phyloP scores from a whole-genome alignment of 176 grass and related monocot species.

The Pharus latifolius region DNA sequence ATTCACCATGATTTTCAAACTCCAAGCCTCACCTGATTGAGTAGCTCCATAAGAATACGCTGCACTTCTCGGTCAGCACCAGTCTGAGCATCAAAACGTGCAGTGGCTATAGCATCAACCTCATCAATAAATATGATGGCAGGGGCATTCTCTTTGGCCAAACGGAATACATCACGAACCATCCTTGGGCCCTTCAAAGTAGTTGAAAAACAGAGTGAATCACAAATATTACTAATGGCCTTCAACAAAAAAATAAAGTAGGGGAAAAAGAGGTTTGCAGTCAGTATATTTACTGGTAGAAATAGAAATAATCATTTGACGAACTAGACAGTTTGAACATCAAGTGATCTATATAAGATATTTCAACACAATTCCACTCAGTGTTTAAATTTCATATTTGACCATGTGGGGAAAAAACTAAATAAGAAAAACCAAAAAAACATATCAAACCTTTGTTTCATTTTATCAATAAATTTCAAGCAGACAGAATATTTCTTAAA shows the following conservation, averaged over 20 bases:
- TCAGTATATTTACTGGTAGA: background rate
- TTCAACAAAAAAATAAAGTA: background rate
- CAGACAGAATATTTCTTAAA: too few species aligned
- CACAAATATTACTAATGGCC: background rate
- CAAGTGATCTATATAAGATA: background rate
- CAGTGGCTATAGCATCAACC: slow-evolving; percentile 98
- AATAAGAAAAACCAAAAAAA: too few species aligned
- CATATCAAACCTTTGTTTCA: background rate
- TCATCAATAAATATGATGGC: slow-evolving; percentile 99
- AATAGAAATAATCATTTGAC: too few species aligned
- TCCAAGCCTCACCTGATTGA: slow-evolving; percentile 69
- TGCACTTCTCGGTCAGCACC: slow-evolving; percentile 97
- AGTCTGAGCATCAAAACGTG: slow-evolving; percentile 98
- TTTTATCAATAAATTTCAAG: background rate
- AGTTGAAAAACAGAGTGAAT: background rate
- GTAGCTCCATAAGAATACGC: slow-evolving; percentile 97
- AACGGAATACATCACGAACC: slow-evolving; percentile 94
- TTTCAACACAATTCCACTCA: background rate
- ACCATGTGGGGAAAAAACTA: too few species aligned
- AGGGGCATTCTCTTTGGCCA: slow-evolving; percentile 98
- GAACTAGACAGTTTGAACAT: background rate
- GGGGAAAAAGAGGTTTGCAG: too few species aligned
- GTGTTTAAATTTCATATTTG: background rate
- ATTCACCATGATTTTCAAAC: background rate
- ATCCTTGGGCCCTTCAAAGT: slow-evolving; percentile 76